phyloP scores from a whole-genome alignment of 306 rosid genomes.

The Dryas octopetala region DNA sequence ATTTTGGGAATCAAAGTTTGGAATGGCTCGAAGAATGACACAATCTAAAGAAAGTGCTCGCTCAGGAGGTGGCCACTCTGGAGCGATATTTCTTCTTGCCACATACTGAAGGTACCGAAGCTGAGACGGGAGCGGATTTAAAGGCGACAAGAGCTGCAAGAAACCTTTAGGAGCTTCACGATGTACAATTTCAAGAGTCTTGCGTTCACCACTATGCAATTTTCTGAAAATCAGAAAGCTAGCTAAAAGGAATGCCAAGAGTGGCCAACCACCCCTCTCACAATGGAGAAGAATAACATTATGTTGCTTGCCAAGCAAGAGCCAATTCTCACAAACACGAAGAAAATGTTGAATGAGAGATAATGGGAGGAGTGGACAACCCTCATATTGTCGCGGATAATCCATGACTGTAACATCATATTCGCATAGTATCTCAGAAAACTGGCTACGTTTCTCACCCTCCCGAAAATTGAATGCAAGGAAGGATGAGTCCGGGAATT shows the following conservation, averaged over 20 bases:
- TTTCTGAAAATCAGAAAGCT: slow-evolving; percentile 66
- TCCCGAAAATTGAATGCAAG: slow-evolving; percentile 92
- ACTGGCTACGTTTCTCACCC: slow-evolving; percentile 73
- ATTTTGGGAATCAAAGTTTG: slow-evolving; percentile 72
- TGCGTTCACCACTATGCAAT: slow-evolving; percentile 72
- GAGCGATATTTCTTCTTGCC: slow-evolving; percentile 78
- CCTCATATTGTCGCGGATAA: slow-evolving; percentile 94
- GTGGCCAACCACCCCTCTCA: slow-evolving; percentile 99
- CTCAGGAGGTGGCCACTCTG: slow-evolving; percentile 96
- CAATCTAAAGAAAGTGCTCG: slow-evolving; percentile 90
- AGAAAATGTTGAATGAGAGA: slow-evolving; percentile 90
- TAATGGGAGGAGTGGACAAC: slow-evolving; percentile 82
- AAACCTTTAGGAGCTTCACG: slow-evolving; percentile 93
- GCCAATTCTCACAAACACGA: slow-evolving; percentile 86
- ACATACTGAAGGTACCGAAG: slow-evolving; percentile 93
- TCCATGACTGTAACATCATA: slow-evolving; percentile 86
- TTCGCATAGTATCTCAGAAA: slow-evolving; percentile 63
- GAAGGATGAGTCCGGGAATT: slow-evolving; percentile 88
- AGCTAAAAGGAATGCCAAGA: slow-evolving; percentile 76
- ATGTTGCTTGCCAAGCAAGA: slow-evolving; percentile 60
- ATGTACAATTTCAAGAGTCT: slow-evolving; percentile 86
- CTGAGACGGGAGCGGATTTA: slow-evolving; percentile 93
- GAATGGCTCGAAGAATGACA: slow-evolving; percentile 81
- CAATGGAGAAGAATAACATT: slow-evolving; percentile 79
- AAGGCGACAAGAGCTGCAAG: slow-evolving; percentile 77